Conservation (phyloP, 2,329 filamentous ascomycete species). For the Cordyceps farinosa region DNA sequence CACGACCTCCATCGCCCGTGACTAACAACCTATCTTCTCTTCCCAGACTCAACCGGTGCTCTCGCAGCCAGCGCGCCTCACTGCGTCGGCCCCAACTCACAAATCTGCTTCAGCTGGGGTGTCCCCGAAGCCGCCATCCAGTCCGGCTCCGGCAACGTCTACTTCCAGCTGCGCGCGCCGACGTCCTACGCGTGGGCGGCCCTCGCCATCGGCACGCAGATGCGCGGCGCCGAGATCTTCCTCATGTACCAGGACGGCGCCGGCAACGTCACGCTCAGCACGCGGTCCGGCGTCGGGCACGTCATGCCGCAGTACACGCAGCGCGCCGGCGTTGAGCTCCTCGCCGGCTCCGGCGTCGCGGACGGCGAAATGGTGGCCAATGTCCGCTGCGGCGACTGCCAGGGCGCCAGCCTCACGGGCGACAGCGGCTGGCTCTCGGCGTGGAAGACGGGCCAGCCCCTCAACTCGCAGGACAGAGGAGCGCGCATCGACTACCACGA, state of each 20-base stretch:
- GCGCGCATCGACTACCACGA: slow-evolving; percentile 47
- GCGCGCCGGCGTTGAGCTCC: slow-evolving; percentile 46
- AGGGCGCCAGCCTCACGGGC: slow-evolving; percentile 41
- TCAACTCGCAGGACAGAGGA: slow-evolving; percentile 40
- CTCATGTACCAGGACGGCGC: slow-evolving; percentile 56
- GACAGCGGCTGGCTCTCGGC: slow-evolving; percentile 50
- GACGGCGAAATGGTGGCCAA: slow-evolving; percentile 57
- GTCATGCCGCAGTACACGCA: slow-evolving; percentile 44
- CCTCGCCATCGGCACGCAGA: slow-evolving; percentile 52
- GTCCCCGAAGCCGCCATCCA: slow-evolving; percentile 49
- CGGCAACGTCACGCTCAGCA: slow-evolving; percentile 60
- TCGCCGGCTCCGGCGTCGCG: slow-evolving; percentile 56
- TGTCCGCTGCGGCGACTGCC: slow-evolving; percentile 52
- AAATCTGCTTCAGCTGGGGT: slow-evolving; percentile 55
- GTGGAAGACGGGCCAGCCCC: slow-evolving; percentile 45
- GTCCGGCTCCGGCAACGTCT: slow-evolving; percentile 52
- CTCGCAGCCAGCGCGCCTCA: slow-evolving; percentile 30
- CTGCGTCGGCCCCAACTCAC: slow-evolving; percentile 38
- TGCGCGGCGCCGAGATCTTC: slow-evolving; percentile 59
- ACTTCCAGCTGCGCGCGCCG: slow-evolving; percentile 57
- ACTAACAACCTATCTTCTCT: not conserved
- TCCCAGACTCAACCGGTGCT: slow-evolving; percentile 14
- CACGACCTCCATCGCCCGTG: not conserved
- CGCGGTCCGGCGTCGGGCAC: slow-evolving; percentile 48
- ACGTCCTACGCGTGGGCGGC: slow-evolving; percentile 53